phyloP scores from a whole-genome alignment of 768 basidiomycete species.

The Tricholoma terreum region DNA sequence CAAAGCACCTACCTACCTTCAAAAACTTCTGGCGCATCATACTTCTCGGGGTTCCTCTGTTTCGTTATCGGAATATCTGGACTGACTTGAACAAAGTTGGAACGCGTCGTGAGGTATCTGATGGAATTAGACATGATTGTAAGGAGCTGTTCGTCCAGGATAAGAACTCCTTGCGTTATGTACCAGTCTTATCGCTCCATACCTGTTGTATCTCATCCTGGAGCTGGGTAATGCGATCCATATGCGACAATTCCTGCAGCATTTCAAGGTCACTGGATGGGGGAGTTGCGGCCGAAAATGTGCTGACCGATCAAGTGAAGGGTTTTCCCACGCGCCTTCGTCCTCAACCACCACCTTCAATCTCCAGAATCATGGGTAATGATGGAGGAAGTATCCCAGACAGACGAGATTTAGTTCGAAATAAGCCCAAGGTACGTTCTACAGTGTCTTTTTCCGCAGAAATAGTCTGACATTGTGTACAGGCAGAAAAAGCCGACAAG shows the following conservation, averaged over 20 bases:
- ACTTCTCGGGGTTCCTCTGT: conserved; percentile 66
- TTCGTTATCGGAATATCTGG: conserved; percentile 83
- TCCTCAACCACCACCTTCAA: background rate
- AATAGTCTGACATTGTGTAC: background rate
- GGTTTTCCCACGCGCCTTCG: background rate
- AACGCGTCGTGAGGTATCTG: conserved; percentile 71
- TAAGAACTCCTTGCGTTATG: background rate
- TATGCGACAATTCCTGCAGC: conserved; percentile 90
- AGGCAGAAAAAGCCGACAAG: conserved; percentile 87
- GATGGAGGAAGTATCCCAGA: conserved; percentile 89
- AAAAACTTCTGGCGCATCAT: conserved; percentile 69
- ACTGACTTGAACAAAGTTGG: conserved; percentile 78
- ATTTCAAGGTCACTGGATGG: conserved; percentile 42
- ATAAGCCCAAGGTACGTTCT: conserved; percentile 58
- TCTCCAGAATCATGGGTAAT: conserved; percentile 61
- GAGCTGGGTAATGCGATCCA: conserved; percentile 95
- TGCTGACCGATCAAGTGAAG: background rate
- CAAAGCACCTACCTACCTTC: conserved; percentile 47
- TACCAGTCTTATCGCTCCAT: conserved; percentile 11
- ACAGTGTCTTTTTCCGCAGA: background rate
- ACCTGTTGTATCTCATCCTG: conserved; percentile 94
- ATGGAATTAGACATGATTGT: conserved; percentile 85
- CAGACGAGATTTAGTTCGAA: conserved; percentile 73
- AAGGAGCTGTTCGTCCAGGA: conserved; percentile 53
- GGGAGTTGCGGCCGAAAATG: background rate